Conservation (phyloP, 768 basidiomycete genomes). For the Leccinum broughii region DNA sequence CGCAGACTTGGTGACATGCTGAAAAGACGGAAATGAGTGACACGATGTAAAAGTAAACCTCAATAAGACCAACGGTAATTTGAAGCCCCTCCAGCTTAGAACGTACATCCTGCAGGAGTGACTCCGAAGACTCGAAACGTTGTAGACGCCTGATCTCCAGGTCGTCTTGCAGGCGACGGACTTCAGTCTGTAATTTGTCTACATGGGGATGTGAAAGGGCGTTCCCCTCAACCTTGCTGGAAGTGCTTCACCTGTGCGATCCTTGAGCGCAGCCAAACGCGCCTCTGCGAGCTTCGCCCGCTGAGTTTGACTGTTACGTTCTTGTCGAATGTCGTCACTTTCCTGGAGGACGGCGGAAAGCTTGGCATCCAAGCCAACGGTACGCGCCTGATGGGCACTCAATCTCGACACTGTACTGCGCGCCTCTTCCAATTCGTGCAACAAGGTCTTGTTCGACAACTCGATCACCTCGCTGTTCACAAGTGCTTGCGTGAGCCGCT, state of each 20-base stretch:
- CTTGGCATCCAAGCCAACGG: constrained; percentile 68
- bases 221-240: not conserved
- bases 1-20: constrained; percentile 42
- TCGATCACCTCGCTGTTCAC: constrained; percentile 76
- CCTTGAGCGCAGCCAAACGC: constrained; percentile 60
- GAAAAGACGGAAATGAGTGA: constrained; percentile 19
- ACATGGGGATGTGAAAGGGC: constrained; percentile 8
- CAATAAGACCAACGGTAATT: constrained; percentile 45
- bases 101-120: constrained; percentile 65
- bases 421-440: constrained; percentile 76
- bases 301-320: constrained; percentile 69
- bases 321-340: constrained; percentile 82
- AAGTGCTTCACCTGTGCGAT: constrained; percentile 56
- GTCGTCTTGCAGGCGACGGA: constrained; percentile 60
- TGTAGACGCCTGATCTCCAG: constrained; percentile 61
- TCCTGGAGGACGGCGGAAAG: constrained; percentile 68
- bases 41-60: not conserved
- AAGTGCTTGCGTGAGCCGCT: constrained; percentile 79
- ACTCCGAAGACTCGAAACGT: constrained; percentile 65
- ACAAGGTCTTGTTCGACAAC: constrained; percentile 68
- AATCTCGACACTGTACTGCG: constrained; percentile 65
- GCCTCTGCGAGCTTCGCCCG: constrained; percentile 68
- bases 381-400: constrained; percentile 66
- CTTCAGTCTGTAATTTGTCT: constrained; percentile 74
- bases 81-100: constrained; percentile 62